Evolutionary conservation across 495 filamentous ascomycete species (phyloP).

Genomic region (Usnea hakonensis): DNA sequence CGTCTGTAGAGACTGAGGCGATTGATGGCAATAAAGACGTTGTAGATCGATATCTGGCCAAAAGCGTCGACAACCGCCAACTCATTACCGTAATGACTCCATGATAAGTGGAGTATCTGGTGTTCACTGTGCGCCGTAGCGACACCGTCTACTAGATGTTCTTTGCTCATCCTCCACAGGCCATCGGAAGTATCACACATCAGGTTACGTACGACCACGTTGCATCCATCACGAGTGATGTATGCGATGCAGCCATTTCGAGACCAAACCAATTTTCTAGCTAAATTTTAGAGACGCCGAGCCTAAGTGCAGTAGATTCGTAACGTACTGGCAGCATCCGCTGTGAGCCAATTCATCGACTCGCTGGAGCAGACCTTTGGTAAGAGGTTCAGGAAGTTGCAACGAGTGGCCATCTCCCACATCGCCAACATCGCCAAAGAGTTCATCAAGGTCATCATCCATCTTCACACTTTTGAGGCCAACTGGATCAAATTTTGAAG

Average conservation of each 20-base stretch:
- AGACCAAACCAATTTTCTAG: slow-evolving; percentile 82
- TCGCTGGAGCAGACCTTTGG: slow-evolving; percentile 61
- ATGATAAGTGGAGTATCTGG: slow-evolving; percentile 66
- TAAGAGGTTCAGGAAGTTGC: slow-evolving; percentile 43
- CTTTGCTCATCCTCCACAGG: slow-evolving; percentile 68
- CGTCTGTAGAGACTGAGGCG: slow-evolving; percentile 48
- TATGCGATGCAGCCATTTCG: slow-evolving; percentile 79
- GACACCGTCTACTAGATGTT: slow-evolving; percentile 37
- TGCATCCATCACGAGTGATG: slow-evolving; percentile 61
- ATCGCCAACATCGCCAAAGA: slow-evolving; percentile 48
- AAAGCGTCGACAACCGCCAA: slow-evolving; percentile 68
- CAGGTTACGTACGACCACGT: slow-evolving; percentile 63
- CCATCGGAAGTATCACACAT: slow-evolving; percentile 62
- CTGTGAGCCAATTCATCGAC: slow-evolving; percentile 69
- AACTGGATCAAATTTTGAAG: background rate
- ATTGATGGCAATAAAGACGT: slow-evolving; percentile 56
- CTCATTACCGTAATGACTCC: slow-evolving; percentile 65
- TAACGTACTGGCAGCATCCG: slow-evolving; percentile 77
- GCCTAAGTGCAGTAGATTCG: background rate
- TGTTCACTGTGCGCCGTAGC: slow-evolving; percentile 44
- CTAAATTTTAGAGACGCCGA: slow-evolving; percentile 22
- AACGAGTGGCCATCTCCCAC: slow-evolving; percentile 48
- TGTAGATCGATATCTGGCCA: slow-evolving; percentile 65
- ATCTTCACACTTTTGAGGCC: slow-evolving; percentile 33
- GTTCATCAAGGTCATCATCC: slow-evolving; percentile 66